Conservation (phyloP, 176 grass and related monocot genomes). For the Juncus inflexus region DNA sequence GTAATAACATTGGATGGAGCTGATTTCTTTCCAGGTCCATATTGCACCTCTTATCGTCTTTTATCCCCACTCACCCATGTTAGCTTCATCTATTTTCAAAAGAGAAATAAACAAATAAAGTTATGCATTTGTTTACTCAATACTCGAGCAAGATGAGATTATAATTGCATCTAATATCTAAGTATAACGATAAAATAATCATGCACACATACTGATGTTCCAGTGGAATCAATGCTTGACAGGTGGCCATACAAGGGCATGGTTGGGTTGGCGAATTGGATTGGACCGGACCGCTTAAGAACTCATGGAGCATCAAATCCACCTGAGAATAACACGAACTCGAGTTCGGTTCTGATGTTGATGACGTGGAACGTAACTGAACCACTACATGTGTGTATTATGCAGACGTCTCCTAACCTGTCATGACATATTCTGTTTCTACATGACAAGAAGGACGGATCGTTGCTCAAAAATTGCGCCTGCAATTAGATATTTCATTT, state of each 20-base stretch:
- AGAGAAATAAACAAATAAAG: neutral
- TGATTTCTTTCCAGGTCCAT: slow-evolving; percentile 20
- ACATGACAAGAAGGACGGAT: slow-evolving; percentile 50
- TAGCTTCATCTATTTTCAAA: slow-evolving; percentile 51
- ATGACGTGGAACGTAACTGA: slow-evolving; percentile 65
- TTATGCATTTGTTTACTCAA: neutral
- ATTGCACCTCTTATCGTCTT: slow-evolving; percentile 61
- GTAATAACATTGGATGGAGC: slow-evolving; percentile 39
- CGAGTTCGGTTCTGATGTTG: slow-evolving; percentile 80
- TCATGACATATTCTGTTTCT: slow-evolving; percentile 39
- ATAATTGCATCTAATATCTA: no score
- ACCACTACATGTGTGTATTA: slow-evolving; percentile 44
- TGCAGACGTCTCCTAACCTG: slow-evolving; percentile 29
- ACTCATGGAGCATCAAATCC: slow-evolving; percentile 62
- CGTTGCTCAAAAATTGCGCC: slow-evolving; percentile 55
- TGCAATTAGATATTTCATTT: slow-evolving; percentile 12
- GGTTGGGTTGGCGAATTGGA: slow-evolving; percentile 62
- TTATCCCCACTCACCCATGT: slow-evolving; percentile 89
- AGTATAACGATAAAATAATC: no score
- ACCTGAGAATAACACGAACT: slow-evolving; percentile 74
- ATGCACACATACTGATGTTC: slow-evolving; percentile 47
- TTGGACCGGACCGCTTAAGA: slow-evolving; percentile 46
- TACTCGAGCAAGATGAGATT: no score
- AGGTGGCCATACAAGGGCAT: slow-evolving; percentile 59
- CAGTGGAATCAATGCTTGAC: slow-evolving; percentile 61